phyloP scores from a whole-genome alignment of 2,329 filamentous ascomycete genomes.

The Cladophialophora yegresii region DNA sequence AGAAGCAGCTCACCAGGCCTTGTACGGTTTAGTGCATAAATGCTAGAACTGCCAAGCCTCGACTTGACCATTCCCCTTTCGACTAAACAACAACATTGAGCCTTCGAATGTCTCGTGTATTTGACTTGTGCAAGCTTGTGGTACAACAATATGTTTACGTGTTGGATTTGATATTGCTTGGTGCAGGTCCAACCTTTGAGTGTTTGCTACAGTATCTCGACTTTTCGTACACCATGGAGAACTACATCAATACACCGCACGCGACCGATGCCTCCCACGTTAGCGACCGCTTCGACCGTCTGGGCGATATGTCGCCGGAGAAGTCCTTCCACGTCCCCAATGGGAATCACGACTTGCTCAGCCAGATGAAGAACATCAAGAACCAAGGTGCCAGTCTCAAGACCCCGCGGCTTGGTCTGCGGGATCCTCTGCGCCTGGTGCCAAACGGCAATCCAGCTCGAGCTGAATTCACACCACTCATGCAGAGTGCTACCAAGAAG shows the following conservation, averaged over 20 bases:
- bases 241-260: slow-evolving; percentile 80
- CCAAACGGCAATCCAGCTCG: slow-evolving; percentile 58
- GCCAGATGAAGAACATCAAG: slow-evolving; percentile 68
- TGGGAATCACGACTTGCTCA: slow-evolving; percentile 74
- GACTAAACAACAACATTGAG: slow-evolving; percentile 13
- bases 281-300: slow-evolving; percentile 63
- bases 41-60: background rate
- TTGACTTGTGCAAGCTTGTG: background rate
- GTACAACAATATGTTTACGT: slow-evolving; percentile 23
- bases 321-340: slow-evolving; percentile 81
- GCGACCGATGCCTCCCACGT: slow-evolving; percentile 87
- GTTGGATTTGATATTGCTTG: slow-evolving; percentile 17
- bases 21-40: background rate
- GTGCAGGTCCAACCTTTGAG: background rate
- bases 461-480: slow-evolving; percentile 88
- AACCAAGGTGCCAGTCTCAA: slow-evolving; percentile 59
- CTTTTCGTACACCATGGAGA: slow-evolving; percentile 59
- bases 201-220: background rate
- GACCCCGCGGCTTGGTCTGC: slow-evolving; percentile 74
- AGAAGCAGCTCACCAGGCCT: background rate
- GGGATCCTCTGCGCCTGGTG: slow-evolving; percentile 68
- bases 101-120: background rate
- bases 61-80: slow-evolving; percentile 12
- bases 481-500: slow-evolving; percentile 76
- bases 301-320: slow-evolving; percentile 84